Conservation (phyloP, 306 rosid species). For the Cucurbita moschata region DNA sequence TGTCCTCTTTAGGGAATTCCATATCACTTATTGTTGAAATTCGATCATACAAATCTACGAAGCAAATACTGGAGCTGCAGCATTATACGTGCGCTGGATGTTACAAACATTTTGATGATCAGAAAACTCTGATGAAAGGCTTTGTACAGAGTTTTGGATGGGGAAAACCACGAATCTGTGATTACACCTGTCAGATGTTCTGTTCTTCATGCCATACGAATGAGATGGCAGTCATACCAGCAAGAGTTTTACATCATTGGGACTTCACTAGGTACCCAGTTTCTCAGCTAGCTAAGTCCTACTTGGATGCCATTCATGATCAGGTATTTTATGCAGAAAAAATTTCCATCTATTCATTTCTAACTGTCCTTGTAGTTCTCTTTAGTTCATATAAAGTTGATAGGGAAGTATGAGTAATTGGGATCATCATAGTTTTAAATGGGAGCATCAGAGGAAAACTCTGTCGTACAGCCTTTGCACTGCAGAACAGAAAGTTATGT, state of each 20-base stretch:
- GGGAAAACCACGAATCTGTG: constrained; percentile 95
- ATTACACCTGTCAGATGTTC: constrained; percentile 78
- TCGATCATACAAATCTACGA: constrained; percentile 54
- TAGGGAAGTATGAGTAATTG: background rate
- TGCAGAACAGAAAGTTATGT: background rate
- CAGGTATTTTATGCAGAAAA: constrained; percentile 34
- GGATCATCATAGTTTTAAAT: background rate
- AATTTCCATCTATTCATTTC: constrained; percentile 6
- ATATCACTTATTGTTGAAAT: constrained; percentile 85
- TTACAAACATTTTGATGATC: constrained; percentile 77
- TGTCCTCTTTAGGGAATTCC: constrained; percentile 65
- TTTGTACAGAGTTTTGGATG: constrained; percentile 86
- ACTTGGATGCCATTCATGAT: constrained; percentile 87
- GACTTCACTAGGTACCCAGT: constrained; percentile 66
- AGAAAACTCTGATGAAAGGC: constrained; percentile 53
- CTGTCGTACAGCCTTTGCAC: background rate
- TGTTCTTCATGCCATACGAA: constrained; percentile 89
- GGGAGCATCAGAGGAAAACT: background rate
- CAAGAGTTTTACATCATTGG: constrained; percentile 92
- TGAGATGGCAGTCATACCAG: constrained; percentile 85
- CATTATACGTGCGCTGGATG: constrained; percentile 90
- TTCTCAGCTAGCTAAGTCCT: constrained; percentile 88
- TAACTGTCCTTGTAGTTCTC: background rate
- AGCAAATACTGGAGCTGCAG: constrained; percentile 82
- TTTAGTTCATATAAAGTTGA: background rate